A percentile compares a stretch with the other conserved stretches of the same genome.
Evolutionary conservation across 306 rosid species (phyloP).

Genomic region (Amphicarpaea edgeworthii): DNA sequence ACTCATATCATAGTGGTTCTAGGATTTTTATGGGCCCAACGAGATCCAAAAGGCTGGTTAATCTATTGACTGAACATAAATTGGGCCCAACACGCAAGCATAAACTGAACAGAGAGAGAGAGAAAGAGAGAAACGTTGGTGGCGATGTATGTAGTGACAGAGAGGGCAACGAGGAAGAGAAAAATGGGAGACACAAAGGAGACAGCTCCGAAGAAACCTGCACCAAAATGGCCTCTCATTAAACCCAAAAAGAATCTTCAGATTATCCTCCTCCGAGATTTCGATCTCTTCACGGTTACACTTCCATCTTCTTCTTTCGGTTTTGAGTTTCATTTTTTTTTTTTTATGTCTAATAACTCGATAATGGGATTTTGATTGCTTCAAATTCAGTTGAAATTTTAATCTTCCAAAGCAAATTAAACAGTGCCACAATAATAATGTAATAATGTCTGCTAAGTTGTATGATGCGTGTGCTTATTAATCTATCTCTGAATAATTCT

Average conservation of each 20-base stretch:
- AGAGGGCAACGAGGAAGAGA: constrained; percentile 56
- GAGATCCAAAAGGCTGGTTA: neutral
- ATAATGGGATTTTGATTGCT: neutral
- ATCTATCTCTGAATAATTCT: constrained; percentile 7
- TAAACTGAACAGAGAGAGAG: neutral
- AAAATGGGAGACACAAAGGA: constrained; percentile 72
- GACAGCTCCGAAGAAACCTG: constrained; percentile 45
- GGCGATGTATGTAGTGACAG: constrained; percentile 47
- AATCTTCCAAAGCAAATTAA: constrained; percentile 4
- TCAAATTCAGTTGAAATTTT: constrained; percentile 17
- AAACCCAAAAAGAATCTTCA: constrained; percentile 78
- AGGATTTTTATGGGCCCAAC: neutral
- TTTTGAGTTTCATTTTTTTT: neutral
- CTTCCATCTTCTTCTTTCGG: constrained; percentile 22
- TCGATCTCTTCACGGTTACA: constrained; percentile 81
- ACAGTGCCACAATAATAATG: neutral
- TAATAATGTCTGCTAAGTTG: no score
- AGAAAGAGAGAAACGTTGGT: neutral
- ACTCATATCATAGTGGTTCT: no score
- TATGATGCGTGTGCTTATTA: neutral
- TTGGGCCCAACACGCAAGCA: neutral
- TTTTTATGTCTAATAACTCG: neutral
- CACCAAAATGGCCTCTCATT: constrained; percentile 71
- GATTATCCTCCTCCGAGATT: constrained; percentile 61
- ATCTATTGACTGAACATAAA: neutral